phyloP scores from a whole-genome alignment of 2,329 filamentous ascomycete species.

The Ophiostoma sp. region DNA sequence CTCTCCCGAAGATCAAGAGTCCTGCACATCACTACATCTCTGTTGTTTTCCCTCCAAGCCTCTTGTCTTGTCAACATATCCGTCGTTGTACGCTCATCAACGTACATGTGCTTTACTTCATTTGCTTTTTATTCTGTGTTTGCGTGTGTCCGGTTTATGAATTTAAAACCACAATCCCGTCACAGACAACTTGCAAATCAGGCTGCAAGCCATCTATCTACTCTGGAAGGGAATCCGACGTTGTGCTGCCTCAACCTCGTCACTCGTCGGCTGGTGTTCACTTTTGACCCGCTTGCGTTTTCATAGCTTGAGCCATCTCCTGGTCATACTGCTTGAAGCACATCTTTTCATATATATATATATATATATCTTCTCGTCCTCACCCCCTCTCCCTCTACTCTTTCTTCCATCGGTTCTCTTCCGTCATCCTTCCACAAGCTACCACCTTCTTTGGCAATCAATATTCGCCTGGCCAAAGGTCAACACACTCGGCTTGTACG shows the following conservation, averaged over 20 bases:
- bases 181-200: constrained; percentile 7
- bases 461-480: no score
- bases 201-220: constrained; percentile 11
- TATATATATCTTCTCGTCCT: constrained; percentile 5
- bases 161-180: background rate
- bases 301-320: constrained; percentile 1
- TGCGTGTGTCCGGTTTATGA: background rate
- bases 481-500: background rate
- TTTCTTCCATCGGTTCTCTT: background rate
- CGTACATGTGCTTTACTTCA: background rate
- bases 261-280: constrained; percentile 1
- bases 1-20: background rate
- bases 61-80: background rate
- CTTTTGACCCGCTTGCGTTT: background rate
- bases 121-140: background rate
- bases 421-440: background rate
- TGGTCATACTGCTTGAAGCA: background rate
- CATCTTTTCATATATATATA: background rate
- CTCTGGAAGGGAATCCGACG: constrained; percentile 7
- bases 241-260: constrained; percentile 1
- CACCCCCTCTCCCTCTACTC: background rate
- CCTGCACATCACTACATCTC: no score
- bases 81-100: background rate
- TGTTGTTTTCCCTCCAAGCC: no score
- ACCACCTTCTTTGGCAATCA: background rate